These are phyloP conservation scores for Trichoderma endophyticum DNA, from an alignment of 2,329 filamentous ascomycete species.

Conservation along the genomic window DNA sequence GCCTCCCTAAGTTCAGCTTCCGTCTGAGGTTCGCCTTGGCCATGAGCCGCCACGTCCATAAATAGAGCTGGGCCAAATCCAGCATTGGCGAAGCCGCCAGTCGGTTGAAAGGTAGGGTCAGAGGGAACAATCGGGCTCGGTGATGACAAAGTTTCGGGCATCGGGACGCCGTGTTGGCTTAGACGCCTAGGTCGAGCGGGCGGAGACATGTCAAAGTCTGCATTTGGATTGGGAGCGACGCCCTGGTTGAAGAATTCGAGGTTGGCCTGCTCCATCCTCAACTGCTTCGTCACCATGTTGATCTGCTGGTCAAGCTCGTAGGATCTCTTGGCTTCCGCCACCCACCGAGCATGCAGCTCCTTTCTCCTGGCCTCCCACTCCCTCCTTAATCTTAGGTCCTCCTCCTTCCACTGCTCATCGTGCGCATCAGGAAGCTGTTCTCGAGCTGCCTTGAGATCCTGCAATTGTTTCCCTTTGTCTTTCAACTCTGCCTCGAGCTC, in stretches of 20 bases:
- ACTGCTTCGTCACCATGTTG: slow-evolving; percentile 45
- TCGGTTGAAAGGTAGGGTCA: slow-evolving; percentile 45
- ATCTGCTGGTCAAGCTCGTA: slow-evolving; percentile 47
- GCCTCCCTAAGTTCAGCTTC: slow-evolving; percentile 61
- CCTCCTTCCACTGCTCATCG: slow-evolving; percentile 54
- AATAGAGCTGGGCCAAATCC: slow-evolving; percentile 54
- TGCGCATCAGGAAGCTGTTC: slow-evolving; percentile 62
- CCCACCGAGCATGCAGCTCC: slow-evolving; percentile 50
- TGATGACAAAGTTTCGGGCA: slow-evolving; percentile 39
- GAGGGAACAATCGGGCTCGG: slow-evolving; percentile 38
- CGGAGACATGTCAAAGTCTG: slow-evolving; percentile 46
- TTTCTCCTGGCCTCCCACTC: slow-evolving; percentile 55
- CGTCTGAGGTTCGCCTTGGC: slow-evolving; percentile 44
- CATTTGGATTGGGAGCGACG: slow-evolving; percentile 35
- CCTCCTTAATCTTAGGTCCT: slow-evolving; percentile 49
- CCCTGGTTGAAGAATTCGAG: slow-evolving; percentile 39
- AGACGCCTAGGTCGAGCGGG: slow-evolving; percentile 45
- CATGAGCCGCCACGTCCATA: slow-evolving; percentile 45
- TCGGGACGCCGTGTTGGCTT: slow-evolving; percentile 47
- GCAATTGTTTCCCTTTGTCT: slow-evolving; percentile 63
- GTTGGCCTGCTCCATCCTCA: slow-evolving; percentile 43
- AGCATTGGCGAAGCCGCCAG: slow-evolving; percentile 53
- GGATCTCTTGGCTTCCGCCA: slow-evolving; percentile 46
- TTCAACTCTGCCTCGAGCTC: slow-evolving; percentile 70
- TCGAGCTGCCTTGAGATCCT: slow-evolving; percentile 68